Evolutionary conservation across 2,329 filamentous ascomycete genomes (phyloP), one percentile per base, ranked within the genome.

Genomic region (Beauveria brongniartii): DNA sequence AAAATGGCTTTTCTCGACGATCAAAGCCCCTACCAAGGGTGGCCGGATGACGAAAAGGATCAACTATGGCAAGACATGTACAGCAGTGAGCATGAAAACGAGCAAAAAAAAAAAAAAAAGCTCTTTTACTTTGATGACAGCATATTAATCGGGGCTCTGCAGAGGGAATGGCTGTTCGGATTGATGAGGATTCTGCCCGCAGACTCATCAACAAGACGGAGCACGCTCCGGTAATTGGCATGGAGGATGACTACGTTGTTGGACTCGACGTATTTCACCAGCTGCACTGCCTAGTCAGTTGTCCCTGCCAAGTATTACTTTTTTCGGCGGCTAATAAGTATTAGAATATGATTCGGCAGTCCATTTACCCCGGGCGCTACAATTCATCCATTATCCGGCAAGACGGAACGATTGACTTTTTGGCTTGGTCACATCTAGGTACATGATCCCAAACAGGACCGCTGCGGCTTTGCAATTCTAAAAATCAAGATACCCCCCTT

Each of bases 211-310:
- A 63, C 50, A 34, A 30, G 18, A 53, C 59, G 10, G 58, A 61
- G 48, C 54, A 55, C 5, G 30, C 57, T 18, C 43, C 62, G 7
- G 8, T 56, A 1, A 5, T 8, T 5, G 59, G 59, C 20, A 16
- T 43, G n/a, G 55, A 61, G 55, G n/a, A 51, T 2, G 62, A 63
- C 30, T 61, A 63, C 37, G 10, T 61, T 3, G 28, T 63, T 14
- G 54, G 62, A 14, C 59, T 63, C 9, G 62, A 60, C 20, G 59
- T 63, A 6, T 63, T 63, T 26, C 59, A 63, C 28, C 54, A 63
- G 16, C 16, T 63, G 5, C 55, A 62, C n/a, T 63, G 62, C 28
- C 46, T 63, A 12, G 62, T 62, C 28, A 10, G 59, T 46, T 1
- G 12, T 7, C 22, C 43, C 12, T 3, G 3, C 2, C 3, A 22